Conservation (phyloP, 805 yeast species). For the Cyberlindnera saturnus region DNA sequence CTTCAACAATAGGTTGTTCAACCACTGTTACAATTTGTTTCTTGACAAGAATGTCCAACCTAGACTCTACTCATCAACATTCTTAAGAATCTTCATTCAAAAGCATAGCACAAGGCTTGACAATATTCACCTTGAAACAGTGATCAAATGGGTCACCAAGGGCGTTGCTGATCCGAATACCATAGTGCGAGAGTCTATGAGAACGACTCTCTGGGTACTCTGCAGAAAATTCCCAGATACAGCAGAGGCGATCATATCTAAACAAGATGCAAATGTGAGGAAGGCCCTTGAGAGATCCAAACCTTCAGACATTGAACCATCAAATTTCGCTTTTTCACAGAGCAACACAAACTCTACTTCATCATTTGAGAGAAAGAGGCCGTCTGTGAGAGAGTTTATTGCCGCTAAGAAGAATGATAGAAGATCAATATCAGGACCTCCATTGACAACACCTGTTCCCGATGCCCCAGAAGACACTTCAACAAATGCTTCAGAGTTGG, state of each 20-base stretch:
- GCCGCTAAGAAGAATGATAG: constrained; percentile 38
- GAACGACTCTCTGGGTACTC: constrained; percentile 70
- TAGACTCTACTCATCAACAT: constrained; percentile 58
- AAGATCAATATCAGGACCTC: constrained; percentile 31
- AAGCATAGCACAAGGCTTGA: constrained; percentile 37
- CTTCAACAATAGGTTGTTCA: constrained; percentile 45
- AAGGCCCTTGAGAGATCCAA: constrained; percentile 59
- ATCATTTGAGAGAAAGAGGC: constrained; percentile 26
- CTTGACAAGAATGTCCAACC: constrained; percentile 70
- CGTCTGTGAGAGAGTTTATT: constrained; percentile 44
- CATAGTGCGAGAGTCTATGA: constrained; percentile 67
- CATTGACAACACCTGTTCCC: constrained; percentile 13
- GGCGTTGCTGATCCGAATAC: constrained; percentile 79
- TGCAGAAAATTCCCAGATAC: constrained; percentile 46
- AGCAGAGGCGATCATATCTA: constrained; percentile 31
- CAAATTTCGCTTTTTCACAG: constrained; percentile 6
- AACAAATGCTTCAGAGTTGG: constrained; percentile 11
- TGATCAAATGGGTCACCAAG: constrained; percentile 47
- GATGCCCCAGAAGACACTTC: neutral
- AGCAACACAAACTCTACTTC: constrained; percentile 5
- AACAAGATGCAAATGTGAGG: constrained; percentile 31
- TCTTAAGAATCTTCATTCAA: constrained; percentile 60
- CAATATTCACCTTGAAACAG: constrained; percentile 30
- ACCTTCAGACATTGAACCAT: constrained; percentile 31
- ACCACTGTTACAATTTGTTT: constrained; percentile 43